These are phyloP conservation scores for Angophora floribunda DNA, from an alignment of 345 rosid genomes.

Conservation along the genomic window DNA sequence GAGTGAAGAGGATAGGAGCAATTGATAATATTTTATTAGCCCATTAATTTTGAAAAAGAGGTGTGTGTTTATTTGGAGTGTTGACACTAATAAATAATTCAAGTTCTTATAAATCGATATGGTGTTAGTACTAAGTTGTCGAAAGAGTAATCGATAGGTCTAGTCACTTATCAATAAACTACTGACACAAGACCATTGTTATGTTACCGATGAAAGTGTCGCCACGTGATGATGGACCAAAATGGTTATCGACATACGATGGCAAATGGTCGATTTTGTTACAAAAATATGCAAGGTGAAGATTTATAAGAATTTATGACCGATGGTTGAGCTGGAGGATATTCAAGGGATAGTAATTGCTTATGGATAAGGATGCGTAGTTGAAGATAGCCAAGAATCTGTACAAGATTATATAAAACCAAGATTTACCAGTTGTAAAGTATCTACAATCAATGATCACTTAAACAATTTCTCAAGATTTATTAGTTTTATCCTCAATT, in stretches of 20 bases:
- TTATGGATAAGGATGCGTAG: not conserved
- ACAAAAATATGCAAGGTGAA: not conserved
- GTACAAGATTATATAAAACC: not conserved
- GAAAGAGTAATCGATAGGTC: not conserved
- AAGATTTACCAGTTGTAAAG: not conserved
- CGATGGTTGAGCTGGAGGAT: not conserved
- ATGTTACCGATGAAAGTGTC: too few relatives aligned
- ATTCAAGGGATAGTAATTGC: not conserved
- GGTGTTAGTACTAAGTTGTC: not conserved
- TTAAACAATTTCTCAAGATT: too few relatives aligned
- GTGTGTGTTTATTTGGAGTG: not conserved
- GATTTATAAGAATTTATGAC: not conserved
- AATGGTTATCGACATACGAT: fast-evolving
- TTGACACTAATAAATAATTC: not conserved
- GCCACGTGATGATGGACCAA: not conserved
- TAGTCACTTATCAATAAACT: not conserved
- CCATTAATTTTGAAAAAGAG: not conserved
- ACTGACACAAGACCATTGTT: too few relatives aligned
- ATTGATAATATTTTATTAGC: too few relatives aligned
- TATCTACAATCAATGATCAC: too few relatives aligned
- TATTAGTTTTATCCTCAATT: too few relatives aligned
- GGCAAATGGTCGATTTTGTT: not conserved
- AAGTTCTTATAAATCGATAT: not conserved
- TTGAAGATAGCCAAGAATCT: not conserved
- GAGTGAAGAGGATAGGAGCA: not conserved